Evolutionary conservation across 2,329 filamentous ascomycete species (phyloP).

Genomic region (Ambrosiella xylebori): DNA sequence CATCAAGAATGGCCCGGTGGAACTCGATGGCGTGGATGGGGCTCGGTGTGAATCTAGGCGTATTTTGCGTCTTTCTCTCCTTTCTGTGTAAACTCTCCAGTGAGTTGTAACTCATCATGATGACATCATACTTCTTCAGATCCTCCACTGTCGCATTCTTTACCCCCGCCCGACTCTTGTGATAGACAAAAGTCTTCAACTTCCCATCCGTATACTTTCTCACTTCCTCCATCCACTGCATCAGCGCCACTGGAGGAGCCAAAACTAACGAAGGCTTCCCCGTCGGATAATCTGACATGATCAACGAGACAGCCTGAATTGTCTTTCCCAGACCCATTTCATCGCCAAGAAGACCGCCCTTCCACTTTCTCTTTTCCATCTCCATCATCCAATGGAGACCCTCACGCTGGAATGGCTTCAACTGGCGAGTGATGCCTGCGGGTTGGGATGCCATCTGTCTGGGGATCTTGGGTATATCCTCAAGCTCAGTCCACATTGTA

Average conservation of each 20-base stretch:
- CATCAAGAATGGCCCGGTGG: slow-evolving; percentile 83
- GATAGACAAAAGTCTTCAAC: slow-evolving; percentile 78
- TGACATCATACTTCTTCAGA: slow-evolving; percentile 71
- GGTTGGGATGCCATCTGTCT: slow-evolving; percentile 35
- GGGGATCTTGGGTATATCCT: slow-evolving; percentile 49
- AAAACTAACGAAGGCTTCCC: slow-evolving; percentile 71
- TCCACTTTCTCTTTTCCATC: slow-evolving; percentile 75
- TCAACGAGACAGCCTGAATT: slow-evolving; percentile 89
- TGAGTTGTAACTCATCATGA: slow-evolving; percentile 92
- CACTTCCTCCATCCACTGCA: slow-evolving; percentile 86
- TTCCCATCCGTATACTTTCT: slow-evolving; percentile 69
- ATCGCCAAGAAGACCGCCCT: slow-evolving; percentile 79
- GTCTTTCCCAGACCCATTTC: slow-evolving; percentile 99
- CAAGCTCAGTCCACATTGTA: slow-evolving; percentile 71
- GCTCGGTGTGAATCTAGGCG: slow-evolving; percentile 53
- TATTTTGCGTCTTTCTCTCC: slow-evolving; percentile 34
- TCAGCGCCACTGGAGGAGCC: slow-evolving; percentile 80
- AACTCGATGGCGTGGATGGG: slow-evolving; percentile 73
- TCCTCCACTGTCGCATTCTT: slow-evolving; percentile 62
- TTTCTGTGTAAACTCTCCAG: slow-evolving; percentile 86
- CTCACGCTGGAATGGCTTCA: slow-evolving; percentile 89
- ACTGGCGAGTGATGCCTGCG: slow-evolving; percentile 54
- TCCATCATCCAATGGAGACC: slow-evolving; percentile 86
- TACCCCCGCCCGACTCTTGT: slow-evolving; percentile 68
- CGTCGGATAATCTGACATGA: slow-evolving; percentile 92